Base-by-base conservation (phyloP, 345 rosid genomes). In the Boechera retrofracta region DNA sequence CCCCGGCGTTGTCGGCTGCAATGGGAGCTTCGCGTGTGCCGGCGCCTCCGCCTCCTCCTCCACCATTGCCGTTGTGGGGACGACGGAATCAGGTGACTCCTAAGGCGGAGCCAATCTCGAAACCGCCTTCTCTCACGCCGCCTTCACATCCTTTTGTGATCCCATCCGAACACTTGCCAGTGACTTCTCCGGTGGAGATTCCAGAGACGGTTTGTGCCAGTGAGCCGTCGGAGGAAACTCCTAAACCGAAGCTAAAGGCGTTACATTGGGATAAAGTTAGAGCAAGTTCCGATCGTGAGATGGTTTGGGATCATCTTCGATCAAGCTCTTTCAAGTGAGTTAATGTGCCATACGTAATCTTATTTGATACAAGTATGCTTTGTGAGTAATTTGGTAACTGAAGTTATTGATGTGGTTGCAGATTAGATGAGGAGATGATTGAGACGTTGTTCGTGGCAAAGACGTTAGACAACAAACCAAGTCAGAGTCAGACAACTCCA, bases 401-500 rank as follows among this genome's bases (percentile, higher is more conserved):
- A 52, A 8, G 16, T 15, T 52, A 5, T 33, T 18, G 4, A 8
- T 67, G 24, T 31, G 53, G 49, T 84, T 89, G 90, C 91, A 96
- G 99, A 85, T 87, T 96, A 89, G 90, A 96, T 51, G 99, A 96
- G 83, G 97, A 93, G 85, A 96, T 93, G 98, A 93, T 93, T 10
- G 99, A 96, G 76, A 85, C 96, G 35, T 79, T 96, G 85, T 93
- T 96, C 69, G 88, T 93, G 13, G 98, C 88, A 10, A 96, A 90
- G 67, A 69, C 87, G 2, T 83, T 95, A 3, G 79, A 73, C 16
- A 18, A 83, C 6, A 90, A 90, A 81, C 83, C 79, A 67, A 83
- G 78, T 64, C 91, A 91, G 35, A 80, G 75, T 54, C 88, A 89
- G 24, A 75, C 84, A 3, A 90, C 92, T 71, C 95, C 90, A 24